A percentile compares a stretch with the other conserved stretches of the same genome.
Conservation (phyloP, 257 asterid species). For the Rehmannia glutinosa region DNA sequence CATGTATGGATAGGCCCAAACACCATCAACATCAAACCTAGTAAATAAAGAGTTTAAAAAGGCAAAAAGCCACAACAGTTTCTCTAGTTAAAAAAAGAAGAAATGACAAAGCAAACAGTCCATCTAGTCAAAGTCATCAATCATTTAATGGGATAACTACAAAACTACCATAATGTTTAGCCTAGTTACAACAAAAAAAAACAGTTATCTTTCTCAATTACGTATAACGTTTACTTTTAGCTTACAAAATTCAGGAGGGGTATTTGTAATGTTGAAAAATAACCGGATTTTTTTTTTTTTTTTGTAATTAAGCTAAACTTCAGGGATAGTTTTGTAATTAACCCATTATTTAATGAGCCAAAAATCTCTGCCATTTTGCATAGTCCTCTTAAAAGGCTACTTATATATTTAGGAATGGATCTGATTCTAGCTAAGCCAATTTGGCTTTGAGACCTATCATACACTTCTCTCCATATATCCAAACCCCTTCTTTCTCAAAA, state of each 20-base stretch:
- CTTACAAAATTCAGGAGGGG: no score
- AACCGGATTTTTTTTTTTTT: no score
- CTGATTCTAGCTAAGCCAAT: no score
- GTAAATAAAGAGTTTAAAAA: background rate
- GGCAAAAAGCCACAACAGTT: background rate
- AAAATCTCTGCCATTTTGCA: background rate
- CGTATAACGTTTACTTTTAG: no score
- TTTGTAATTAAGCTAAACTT: no score
- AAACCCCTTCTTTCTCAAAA: no score
- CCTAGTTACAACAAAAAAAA: no score
- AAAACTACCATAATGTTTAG: no score
- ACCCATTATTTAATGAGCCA: constrained; percentile 4
- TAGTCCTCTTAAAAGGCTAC: background rate
- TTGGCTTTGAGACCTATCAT: no score
- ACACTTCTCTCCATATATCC: no score
- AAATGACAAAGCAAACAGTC: constrained; percentile 22
- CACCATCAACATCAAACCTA: constrained; percentile 24
- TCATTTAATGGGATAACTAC: background rate
- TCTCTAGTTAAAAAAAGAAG: background rate
- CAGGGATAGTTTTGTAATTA: background rate
- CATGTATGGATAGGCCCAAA: constrained; percentile 16
- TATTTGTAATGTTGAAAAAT: no score
- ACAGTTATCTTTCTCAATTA: no score
- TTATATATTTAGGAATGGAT: background rate
- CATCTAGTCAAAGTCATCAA: constrained; percentile 7